Base-by-base conservation (phyloP, 2,329 filamentous ascomycete genomes). In the Alternaria sp. region DNA sequence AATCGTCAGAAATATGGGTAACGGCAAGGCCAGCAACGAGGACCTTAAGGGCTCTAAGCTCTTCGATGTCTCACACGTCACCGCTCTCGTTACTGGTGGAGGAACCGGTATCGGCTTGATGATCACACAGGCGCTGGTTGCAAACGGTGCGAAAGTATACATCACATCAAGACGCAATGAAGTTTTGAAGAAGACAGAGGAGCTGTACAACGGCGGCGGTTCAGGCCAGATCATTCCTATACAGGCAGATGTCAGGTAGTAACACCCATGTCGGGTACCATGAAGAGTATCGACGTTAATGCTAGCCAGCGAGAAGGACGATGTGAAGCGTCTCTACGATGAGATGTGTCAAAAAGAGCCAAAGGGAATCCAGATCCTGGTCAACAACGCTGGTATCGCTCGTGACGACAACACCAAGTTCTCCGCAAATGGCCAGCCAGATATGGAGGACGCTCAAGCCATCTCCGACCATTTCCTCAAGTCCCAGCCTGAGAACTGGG, bases 61-160 rank as follows among this genome's bases (percentile, higher is more conserved):
- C 53, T 82, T 82, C 63, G 79, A 81, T 62, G 79, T 81, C 36
- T 80, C 77, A 1, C 77, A 80, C 54, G 68, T 82, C 56, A 81
- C 79, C 5, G 79, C 80, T 11, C 61, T 81, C 14, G 80, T 81
- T 9, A 81, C 80, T 9, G 80, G 80, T n/a, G 80, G 80, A 26
- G 79, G 75, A 23, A 81, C 78, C 2, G 79, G 79, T n/a, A 78
- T 82, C 54, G 79, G 87, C 23, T 81, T 85, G 52, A 89, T 89
- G 87, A 89, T 90, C 63, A 84, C 85, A 26, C 80, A 86, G 53
- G 87, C 86, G 54, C 88, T 88, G 75, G 82, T 88, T 29, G 74
- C 81, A 58, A 88, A 88, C 75, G 86, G 87, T 44, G 83, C 82
- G 8, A 89, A 86, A 67, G 74, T 77, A 2, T 77, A 78, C 52